Evolutionary conservation across 768 basidiomycete species (phyloP), one percentile per base, ranked within the genome.

Genomic region (Omphalotus guepiniiformis): DNA sequence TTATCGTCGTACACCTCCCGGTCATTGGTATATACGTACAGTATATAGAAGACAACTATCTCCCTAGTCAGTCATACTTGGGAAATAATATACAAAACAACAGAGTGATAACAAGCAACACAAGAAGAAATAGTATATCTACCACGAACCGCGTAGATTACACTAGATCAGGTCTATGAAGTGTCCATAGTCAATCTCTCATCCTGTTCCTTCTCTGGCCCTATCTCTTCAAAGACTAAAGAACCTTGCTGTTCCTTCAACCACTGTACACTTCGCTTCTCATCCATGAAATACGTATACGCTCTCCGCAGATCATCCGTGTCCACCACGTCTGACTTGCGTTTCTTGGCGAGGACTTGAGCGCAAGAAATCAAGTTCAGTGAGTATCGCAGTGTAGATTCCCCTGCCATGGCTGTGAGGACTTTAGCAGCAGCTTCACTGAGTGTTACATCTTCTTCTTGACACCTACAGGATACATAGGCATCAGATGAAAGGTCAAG

Each of bases 341-440:
- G 80, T 58, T 92, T 86, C 52, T 80, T 75, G 5, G 95, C 88
- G 15, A 95, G 72, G 37, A 96, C 80, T 54, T 90, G 83, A 1
- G 88, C 90, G 39, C 92, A 93, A 1, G 94, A 93, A 53, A 99
- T 98, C 47, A 97, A 72, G 68, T 98, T 95, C 36, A 98, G 79
- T 0, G 92, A 88, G 60, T 96, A 98, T 47, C 95, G 85, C 32
- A 98, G 73, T 0, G 93, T 96, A 5, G 95, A 94, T 53, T 92
- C 81, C 52, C 73, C 67, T 1, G 92, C 93, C 82, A 99, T 95
- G 2, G 83, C 78, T 2, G 92, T 88, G 27, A 99, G 71, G n/a
- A 93, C 84, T 26, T 76, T 75, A 34, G 80, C 63, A 1, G 93
- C 92, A 16, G 85, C 83, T 1, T 76, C 59, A 1, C 84, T 76